Percentiles rank a stretch among this genome's conserved stretches.
Evolutionary conservation across 164 flowering plant species (phyloP).

Genomic region (Vitis labrusca): DNA sequence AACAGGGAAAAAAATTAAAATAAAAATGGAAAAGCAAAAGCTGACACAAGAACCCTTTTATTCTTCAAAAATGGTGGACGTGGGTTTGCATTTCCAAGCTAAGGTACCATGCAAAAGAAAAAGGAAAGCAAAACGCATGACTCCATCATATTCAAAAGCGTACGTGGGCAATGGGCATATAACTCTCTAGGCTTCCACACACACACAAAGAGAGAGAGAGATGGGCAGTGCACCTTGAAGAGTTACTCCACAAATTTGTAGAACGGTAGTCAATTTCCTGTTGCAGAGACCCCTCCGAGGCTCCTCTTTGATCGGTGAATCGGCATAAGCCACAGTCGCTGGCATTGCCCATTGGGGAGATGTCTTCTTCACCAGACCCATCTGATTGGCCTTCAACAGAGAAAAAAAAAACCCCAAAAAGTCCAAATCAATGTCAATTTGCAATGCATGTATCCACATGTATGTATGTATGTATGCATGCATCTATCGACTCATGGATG

Average conservation of each 20-base stretch:
- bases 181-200: neutral
- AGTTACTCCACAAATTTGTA: conserved; percentile 50
- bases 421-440: neutral
- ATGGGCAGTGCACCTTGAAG: conserved; percentile 39
- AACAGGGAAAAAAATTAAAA: neutral
- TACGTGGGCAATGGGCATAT: neutral
- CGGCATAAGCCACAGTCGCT: conserved; percentile 15
- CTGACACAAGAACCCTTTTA: conserved; percentile 40
- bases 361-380: conserved; percentile 69
- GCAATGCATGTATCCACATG: neutral
- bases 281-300: conserved; percentile 34
- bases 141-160: neutral
- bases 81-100: conserved; percentile 29
- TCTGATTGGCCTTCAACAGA: conserved; percentile 48
- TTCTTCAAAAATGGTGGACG: conserved; percentile 35
- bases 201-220: conserved; percentile 7
- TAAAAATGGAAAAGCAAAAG: conserved; percentile 32
- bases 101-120: conserved; percentile 32
- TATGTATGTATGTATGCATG: neutral
- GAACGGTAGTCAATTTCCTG: conserved; percentile 37
- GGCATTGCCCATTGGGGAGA: conserved; percentile 17
- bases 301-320: conserved; percentile 28
- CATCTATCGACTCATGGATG: no score
- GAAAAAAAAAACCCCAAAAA: neutral
- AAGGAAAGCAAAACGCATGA: conserved; percentile 9